Conservation (phyloP, 306 rosid species). For the Alnus rubra region DNA sequence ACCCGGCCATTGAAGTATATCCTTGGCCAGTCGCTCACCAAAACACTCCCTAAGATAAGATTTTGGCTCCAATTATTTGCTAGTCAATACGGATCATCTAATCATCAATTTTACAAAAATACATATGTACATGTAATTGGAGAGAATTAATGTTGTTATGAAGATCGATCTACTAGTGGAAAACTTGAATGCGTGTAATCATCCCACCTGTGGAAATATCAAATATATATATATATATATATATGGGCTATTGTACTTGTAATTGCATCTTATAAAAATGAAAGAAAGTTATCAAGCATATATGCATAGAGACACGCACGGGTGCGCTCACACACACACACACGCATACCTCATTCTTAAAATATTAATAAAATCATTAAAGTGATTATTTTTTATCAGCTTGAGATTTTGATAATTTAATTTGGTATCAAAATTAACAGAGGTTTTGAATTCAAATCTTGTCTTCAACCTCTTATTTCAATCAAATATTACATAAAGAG, state of each 20-base stretch:
- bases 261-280: neutral
- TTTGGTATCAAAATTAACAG: too few species aligned
- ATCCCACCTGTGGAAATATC: neutral
- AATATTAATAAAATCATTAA: too few species aligned
- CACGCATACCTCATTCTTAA: too few species aligned
- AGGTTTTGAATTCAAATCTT: too few species aligned
- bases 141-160: conserved; percentile 15
- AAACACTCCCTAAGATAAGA: neutral
- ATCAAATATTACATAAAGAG: too few species aligned
- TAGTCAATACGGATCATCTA: neutral
- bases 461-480: too few species aligned
- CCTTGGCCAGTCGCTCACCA: conserved; percentile 33
- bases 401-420: too few species aligned
- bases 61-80: neutral
- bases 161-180: conserved; percentile 14
- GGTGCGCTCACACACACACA: too few species aligned
- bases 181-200: conserved; percentile 17
- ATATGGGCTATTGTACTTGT: too few species aligned
- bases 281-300: neutral
- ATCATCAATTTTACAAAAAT: neutral
- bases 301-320: too few species aligned
- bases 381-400: too few species aligned
- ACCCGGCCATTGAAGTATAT: neutral
- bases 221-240: neutral
- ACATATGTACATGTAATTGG: neutral